Conservation (phyloP, 2,329 filamentous ascomycete genomes). For the Aspergillus sp. region DNA sequence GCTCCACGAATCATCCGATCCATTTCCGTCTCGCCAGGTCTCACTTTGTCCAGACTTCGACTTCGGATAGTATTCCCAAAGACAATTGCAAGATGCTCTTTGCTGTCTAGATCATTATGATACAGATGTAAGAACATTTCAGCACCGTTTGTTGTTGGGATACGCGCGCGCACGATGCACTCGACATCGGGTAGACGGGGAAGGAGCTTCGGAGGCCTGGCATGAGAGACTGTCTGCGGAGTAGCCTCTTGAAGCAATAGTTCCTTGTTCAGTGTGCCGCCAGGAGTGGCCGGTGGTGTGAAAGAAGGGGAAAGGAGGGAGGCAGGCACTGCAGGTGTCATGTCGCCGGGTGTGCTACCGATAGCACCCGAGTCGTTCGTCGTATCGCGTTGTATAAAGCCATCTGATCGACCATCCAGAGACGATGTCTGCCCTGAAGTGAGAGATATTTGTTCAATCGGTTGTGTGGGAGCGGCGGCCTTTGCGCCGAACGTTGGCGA, state of each 20-base stretch:
- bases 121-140: slow-evolving; percentile 98
- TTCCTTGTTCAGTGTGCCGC: slow-evolving; percentile 37
- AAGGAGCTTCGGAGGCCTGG: slow-evolving; percentile 70
- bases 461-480: slow-evolving; percentile 23
- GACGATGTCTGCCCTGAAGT: slow-evolving; percentile 11
- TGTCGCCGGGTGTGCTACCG: slow-evolving; percentile 28
- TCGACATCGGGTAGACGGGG: slow-evolving; percentile 78
- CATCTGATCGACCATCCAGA: slow-evolving; percentile 13
- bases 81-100: slow-evolving; percentile 95
- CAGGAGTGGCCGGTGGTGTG: slow-evolving; percentile 48
- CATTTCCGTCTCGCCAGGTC: slow-evolving; percentile 51
- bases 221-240: slow-evolving; percentile 27
- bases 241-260: slow-evolving; percentile 27
- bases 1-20: slow-evolving; percentile 87
- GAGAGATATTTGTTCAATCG: slow-evolving; percentile 26
- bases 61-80: slow-evolving; percentile 82
- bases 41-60: slow-evolving; percentile 56
- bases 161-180: slow-evolving; percentile 90
- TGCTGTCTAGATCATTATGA: slow-evolving; percentile 86
- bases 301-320: slow-evolving; percentile 55
- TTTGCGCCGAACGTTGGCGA: slow-evolving; percentile 51
- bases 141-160: slow-evolving; percentile 85
- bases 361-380: slow-evolving; percentile 19
- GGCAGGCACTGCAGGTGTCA: slow-evolving; percentile 50
- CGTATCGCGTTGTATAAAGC: slow-evolving; percentile 17